These are phyloP conservation scores for Astragalus glycyphyllos DNA, from an alignment of 306 rosid genomes.

Conservation along the genomic window DNA sequence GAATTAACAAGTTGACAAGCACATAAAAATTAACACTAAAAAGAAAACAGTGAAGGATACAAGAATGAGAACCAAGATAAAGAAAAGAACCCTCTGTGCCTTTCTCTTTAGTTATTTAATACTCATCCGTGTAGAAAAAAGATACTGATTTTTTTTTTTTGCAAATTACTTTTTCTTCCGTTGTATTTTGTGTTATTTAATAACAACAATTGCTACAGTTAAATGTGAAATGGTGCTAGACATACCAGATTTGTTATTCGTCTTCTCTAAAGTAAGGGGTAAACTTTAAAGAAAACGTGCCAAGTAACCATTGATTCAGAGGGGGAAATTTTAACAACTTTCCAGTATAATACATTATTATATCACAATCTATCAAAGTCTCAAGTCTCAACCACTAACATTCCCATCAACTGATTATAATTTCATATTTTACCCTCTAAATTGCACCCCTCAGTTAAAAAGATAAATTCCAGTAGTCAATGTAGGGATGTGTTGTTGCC, in stretches of 20 bases:
- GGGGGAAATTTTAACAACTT: not conserved
- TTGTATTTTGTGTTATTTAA: no score
- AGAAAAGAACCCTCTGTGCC: not conserved
- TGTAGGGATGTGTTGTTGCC: conserved; percentile 1
- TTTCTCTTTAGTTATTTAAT: conserved; percentile 5
- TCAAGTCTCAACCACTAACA: not conserved
- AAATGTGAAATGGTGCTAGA: conserved; percentile 19
- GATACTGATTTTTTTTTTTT: no score
- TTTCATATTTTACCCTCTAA: not conserved
- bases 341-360: no score
- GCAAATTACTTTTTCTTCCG: not conserved
- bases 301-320: not conserved
- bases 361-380: not conserved
- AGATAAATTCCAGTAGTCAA: not conserved
- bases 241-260: conserved; percentile 2
- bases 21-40: not conserved
- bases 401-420: not conserved
- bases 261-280: not conserved
- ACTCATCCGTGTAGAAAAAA: not conserved
- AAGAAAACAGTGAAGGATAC: conserved; percentile 10
- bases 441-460: not conserved
- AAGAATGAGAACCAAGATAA: conserved; percentile 15
- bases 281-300: not conserved
- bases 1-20: conserved; percentile 2
- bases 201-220: not conserved